Percentiles rank a stretch among this genome's conserved stretches.
Conservation (phyloP, 1,139 yeast species). For the Suhomyces bokatorum region DNA sequence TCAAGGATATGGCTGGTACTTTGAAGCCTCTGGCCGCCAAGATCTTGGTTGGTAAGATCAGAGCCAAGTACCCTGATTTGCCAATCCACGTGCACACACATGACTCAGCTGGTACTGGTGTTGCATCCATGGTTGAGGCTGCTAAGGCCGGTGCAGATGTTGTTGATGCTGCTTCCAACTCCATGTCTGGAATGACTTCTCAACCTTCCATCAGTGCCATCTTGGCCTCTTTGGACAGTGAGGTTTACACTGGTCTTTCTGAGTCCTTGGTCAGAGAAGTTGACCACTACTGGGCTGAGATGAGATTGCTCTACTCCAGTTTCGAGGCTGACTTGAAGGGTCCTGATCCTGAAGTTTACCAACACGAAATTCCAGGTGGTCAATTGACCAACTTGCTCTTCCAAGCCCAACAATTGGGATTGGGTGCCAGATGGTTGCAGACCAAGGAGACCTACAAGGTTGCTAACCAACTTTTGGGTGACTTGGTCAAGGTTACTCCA, state of each 20-base stretch:
- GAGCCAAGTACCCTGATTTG: constrained; percentile 85
- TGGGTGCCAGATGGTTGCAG: constrained; percentile 94
- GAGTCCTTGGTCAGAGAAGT: constrained; percentile 71
- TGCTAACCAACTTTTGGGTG: constrained; percentile 90
- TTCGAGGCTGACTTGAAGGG: constrained; percentile 99
- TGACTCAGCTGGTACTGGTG: constrained; percentile 99
- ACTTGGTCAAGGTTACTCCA: constrained; percentile 96
- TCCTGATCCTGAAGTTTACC: constrained; percentile 98
- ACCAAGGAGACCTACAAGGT: constrained; percentile 91
- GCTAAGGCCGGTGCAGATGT: constrained; percentile 98
- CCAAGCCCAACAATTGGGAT: constrained; percentile 99
- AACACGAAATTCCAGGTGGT: constrained; percentile 99
- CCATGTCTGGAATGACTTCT: constrained; percentile 97
- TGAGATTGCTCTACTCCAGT: constrained; percentile 93
- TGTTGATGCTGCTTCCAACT: constrained; percentile 95
- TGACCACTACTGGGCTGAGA: constrained; percentile 97
- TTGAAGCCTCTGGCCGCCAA: constrained; percentile 93
- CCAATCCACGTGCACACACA: constrained; percentile 99
- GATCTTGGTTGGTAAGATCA: constrained; percentile 71
- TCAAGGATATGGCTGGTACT: constrained; percentile 99
- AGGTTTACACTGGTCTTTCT: constrained; percentile 71
- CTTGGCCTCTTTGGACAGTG: constrained; percentile 89
- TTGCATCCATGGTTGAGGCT: constrained; percentile 92
- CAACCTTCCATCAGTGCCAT: constrained; percentile 96
- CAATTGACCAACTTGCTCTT: constrained; percentile 94